A percentile compares a stretch with the other conserved stretches of the same genome.
These are phyloP conservation scores for Alternaria dauci DNA, from an alignment of 2,329 filamentous ascomycete genomes.

Conservation along the genomic window DNA sequence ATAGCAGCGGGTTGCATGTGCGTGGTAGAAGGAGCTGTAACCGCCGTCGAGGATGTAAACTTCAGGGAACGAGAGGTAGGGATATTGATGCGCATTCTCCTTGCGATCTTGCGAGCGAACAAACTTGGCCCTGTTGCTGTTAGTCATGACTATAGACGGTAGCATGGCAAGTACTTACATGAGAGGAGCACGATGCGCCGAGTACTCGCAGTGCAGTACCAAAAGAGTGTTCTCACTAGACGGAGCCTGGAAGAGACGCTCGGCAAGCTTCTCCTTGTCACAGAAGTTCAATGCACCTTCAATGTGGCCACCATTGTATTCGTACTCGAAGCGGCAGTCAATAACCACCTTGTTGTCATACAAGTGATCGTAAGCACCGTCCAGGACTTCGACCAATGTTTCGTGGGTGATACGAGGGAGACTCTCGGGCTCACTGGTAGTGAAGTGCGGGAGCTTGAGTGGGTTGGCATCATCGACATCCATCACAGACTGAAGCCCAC, in stretches of 20 bases:
- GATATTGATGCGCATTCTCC: conserved; percentile 85
- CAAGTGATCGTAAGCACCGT: conserved; percentile 78
- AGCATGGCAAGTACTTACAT: conserved; percentile 64
- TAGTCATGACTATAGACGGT: conserved; percentile 16
- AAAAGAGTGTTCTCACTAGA: conserved; percentile 79
- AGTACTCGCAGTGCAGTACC: conserved; percentile 98
- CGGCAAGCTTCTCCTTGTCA: conserved; percentile 87
- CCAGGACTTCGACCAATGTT: conserved; percentile 85
- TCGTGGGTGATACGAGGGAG: conserved; percentile 85
- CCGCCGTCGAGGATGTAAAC: conserved; percentile 97
- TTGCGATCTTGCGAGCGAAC: conserved; percentile 88
- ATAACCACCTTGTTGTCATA: conserved; percentile 88
- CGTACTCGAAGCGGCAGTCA: conserved; percentile 98
- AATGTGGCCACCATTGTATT: conserved; percentile 96
- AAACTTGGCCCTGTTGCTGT: conserved; percentile 72
- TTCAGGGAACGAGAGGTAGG: conserved; percentile 90
- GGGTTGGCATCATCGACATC: conserved; percentile 81
- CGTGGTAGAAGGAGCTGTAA: conserved; percentile 89
- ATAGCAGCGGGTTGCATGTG: conserved; percentile 82
- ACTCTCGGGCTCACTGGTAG: conserved; percentile 81
- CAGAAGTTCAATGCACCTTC: conserved; percentile 94
- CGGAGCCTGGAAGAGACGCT: conserved; percentile 72
- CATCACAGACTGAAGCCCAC: conserved; percentile 76
- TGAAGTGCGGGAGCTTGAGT: conserved; percentile 83
- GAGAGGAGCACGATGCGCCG: conserved; percentile 91